Base-by-base conservation (phyloP, 176 grass and related monocot genomes). In the barley (Hordeum vulgare) region DNA sequence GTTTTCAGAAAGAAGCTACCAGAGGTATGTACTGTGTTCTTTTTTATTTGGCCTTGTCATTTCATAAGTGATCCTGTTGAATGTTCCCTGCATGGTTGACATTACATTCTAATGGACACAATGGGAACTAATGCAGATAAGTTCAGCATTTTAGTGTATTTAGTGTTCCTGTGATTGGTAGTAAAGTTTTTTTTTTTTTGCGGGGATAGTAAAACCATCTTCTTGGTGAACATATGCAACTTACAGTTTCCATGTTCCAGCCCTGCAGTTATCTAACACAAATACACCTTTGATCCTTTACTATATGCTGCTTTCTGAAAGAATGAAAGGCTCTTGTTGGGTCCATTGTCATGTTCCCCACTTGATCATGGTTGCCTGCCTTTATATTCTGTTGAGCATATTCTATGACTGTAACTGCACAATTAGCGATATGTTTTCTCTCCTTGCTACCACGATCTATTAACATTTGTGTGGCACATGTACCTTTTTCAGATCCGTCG, bases 1-100 rank as follows among this genome's bases (percentile, higher is more conserved):
- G 86, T 81, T 27, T 98, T 95, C 42, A 80, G 92, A 80, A 91
- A 93, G 90, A 98, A 98, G 84, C 85, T 98, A 53, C 95, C 92
- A 11, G 90, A 95, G 92, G 95, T 95, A 78, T 35, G 7, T n/a
- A 18, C 9, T 56, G 21, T 11, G 29, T 37, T 29, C n/a, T 78
- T 64, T 18, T 34, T 57, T 36, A 21, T 35, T 31, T 54, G 44
- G 8, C 7, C 21, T 60, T 33, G 47, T 64, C 74, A 67, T 69
- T 56, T 66, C 21, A 17, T 26, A 51, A 83, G n/a, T 74, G n/a
- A 24, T 24, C 44, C 25, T 71, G 31, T 71, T 35, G 40, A 75
- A 54, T 75, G 17, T 69, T 15, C 20, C 2, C 2, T 84, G 12
- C 27, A 60, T 60, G 1, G 45, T 28, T 41, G n/a, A 8, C 68